Percentiles rank a stretch among this genome's conserved stretches.
These are phyloP conservation scores for Cylindricascospora bacillispora DNA, from an alignment of 1,139 yeast genomes.

Conservation along the genomic window DNA sequence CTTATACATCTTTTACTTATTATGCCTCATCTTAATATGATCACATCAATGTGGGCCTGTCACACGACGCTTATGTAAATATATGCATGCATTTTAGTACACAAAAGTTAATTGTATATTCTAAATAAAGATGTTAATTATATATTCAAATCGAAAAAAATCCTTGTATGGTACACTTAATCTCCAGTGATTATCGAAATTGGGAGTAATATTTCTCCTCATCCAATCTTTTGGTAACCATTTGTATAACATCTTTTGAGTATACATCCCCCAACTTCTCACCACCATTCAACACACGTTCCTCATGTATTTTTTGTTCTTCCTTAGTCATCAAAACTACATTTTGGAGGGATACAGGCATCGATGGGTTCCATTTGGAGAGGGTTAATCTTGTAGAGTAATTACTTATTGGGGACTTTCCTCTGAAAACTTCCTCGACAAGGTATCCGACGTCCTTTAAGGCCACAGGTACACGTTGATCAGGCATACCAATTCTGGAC, in stretches of 20 bases:
- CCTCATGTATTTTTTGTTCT: slow-evolving; percentile 72
- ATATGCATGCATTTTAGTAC: too few species aligned
- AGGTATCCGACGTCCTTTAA: slow-evolving; percentile 66
- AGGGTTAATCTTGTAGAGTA: slow-evolving; percentile 67
- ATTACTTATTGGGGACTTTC: slow-evolving; percentile 83
- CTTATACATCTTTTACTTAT: too few species aligned
- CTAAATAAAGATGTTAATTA: too few species aligned
- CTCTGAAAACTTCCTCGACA: slow-evolving; percentile 86
- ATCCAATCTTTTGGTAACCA: slow-evolving; percentile 49
- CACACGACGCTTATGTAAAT: too few species aligned
- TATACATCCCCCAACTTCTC: slow-evolving; percentile 54
- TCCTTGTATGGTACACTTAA: too few species aligned
- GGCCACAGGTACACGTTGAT: slow-evolving; percentile 63
- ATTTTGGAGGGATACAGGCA: slow-evolving; percentile 48
- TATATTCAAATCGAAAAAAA: too few species aligned
- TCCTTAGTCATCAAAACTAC: slow-evolving; percentile 81
- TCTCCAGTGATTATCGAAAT: slow-evolving; percentile 38
- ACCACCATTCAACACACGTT: slow-evolving; percentile 53
- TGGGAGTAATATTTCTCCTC: slow-evolving; percentile 66
- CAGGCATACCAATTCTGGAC: slow-evolving; percentile 54
- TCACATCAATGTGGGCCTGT: too few species aligned
- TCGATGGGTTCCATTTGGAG: slow-evolving; percentile 68
- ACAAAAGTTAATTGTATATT: too few species aligned
- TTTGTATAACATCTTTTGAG: slow-evolving; percentile 41
- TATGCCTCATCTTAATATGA: too few species aligned